Conservation (phyloP, 805 yeast genomes). For the Candida pseudofarinosa region DNA sequence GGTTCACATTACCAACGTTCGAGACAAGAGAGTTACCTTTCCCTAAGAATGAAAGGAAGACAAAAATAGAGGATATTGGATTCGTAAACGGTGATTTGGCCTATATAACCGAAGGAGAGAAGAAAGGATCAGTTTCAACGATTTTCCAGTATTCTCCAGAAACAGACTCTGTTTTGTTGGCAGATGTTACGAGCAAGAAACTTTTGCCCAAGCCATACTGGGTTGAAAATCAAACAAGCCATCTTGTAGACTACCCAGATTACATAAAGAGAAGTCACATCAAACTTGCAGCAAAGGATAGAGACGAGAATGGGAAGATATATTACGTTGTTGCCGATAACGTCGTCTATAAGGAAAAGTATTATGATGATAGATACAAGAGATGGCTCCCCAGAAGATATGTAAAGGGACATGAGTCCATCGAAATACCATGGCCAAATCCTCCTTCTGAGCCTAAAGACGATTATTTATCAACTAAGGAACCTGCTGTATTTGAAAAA, state of each 20-base stretch:
- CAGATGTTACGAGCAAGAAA: slow-evolving; percentile 61
- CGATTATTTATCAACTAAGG: slow-evolving; percentile 54
- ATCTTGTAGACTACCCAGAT: slow-evolving; percentile 65
- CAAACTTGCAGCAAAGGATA: slow-evolving; percentile 74
- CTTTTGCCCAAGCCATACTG: slow-evolving; percentile 72
- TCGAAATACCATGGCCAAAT: slow-evolving; percentile 87
- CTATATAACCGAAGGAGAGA: slow-evolving; percentile 63
- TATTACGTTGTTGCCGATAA: slow-evolving; percentile 78
- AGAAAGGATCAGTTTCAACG: slow-evolving; percentile 70
- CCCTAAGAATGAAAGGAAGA: slow-evolving; percentile 31
- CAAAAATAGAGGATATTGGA: slow-evolving; percentile 51
- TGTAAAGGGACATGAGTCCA: slow-evolving; percentile 62
- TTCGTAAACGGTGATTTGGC: slow-evolving; percentile 76
- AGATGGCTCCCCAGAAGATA: slow-evolving; percentile 73
- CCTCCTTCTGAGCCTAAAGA: slow-evolving; percentile 54
- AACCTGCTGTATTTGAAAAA: slow-evolving; percentile 59
- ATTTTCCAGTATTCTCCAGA: slow-evolving; percentile 57
- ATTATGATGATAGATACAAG: slow-evolving; percentile 72
- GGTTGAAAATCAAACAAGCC: slow-evolving; percentile 68
- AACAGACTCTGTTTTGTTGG: slow-evolving; percentile 61
- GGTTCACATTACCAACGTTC: slow-evolving; percentile 33
- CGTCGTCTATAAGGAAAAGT: slow-evolving; percentile 60
- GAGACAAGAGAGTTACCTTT: slow-evolving; percentile 17
- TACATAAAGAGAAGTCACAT: slow-evolving; percentile 57
- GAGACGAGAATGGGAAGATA: slow-evolving; percentile 58